phyloP scores from a whole-genome alignment of 257 asterid genomes.

The Solanum neorickii region DNA sequence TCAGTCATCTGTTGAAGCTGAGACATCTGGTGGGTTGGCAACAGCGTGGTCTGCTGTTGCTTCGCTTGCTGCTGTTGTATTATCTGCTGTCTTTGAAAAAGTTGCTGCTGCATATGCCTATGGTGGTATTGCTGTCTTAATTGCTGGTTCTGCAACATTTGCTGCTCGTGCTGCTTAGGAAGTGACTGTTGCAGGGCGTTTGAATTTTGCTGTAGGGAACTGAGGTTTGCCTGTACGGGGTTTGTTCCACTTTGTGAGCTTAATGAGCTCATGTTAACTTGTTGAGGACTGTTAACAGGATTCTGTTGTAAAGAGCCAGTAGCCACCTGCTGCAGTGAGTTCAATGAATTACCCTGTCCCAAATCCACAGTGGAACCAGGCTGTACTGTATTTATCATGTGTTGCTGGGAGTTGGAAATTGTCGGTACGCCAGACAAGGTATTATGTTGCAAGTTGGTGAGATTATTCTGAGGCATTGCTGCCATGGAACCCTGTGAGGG shows the following conservation, averaged over 20 bases:
- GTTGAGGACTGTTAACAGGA: conserved; percentile 59
- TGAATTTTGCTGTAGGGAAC: conserved; percentile 35
- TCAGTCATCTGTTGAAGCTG: conserved; percentile 70
- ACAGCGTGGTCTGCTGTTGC: conserved; percentile 43
- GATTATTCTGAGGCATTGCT: conserved; percentile 42
- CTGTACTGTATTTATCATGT: conserved; percentile 48
- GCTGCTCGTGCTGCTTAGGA: conserved; percentile 8
- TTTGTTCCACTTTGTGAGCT: conserved; percentile 55
- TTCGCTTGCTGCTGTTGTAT: conserved; percentile 53
- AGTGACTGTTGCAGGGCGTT: conserved; percentile 8
- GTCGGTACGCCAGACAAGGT: conserved; percentile 40
- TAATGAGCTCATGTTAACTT: conserved; percentile 51
- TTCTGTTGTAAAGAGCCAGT: conserved; percentile 73
- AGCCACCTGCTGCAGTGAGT: conserved; percentile 70
- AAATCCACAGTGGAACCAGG: conserved; percentile 50
- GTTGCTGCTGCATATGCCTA: conserved; percentile 44
- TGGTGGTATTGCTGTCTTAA: conserved; percentile 16
- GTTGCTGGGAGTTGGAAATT: conserved; percentile 61
- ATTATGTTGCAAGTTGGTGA: conserved; percentile 59
- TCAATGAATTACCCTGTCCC: conserved; percentile 61
- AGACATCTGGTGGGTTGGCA: conserved; percentile 51
- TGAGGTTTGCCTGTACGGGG: conserved; percentile 47
- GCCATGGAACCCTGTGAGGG: conserved; percentile 41
- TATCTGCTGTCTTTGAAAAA: conserved; percentile 53
- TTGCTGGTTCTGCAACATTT: conserved; percentile 7